Evolutionary conservation across 768 basidiomycete genomes (phyloP).

Genomic region (Lepiota brunneoincarnata): DNA sequence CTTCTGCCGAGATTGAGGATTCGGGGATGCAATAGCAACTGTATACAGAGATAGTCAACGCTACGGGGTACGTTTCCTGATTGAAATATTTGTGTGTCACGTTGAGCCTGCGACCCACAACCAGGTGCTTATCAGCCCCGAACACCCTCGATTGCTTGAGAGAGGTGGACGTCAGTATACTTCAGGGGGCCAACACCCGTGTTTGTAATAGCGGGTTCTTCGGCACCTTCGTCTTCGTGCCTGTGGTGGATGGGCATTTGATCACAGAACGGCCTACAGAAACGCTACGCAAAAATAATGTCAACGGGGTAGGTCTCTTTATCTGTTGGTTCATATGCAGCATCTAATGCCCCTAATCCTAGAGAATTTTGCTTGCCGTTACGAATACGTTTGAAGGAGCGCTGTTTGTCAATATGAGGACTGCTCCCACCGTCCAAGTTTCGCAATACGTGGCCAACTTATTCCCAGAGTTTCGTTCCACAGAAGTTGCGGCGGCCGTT

Average conservation of each 20-base stretch:
- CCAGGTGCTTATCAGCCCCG: constrained; percentile 30
- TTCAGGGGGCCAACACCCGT: constrained; percentile 32
- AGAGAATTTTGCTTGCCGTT: constrained; percentile 33
- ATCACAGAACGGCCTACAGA: constrained; percentile 40
- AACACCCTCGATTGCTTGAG: constrained; percentile 42
- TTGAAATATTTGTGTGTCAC: not conserved
- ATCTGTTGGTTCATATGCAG: not conserved
- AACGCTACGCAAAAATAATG: constrained; percentile 30
- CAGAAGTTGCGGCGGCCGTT: constrained; percentile 18
- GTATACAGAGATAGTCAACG: not conserved
- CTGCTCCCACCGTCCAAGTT: constrained; percentile 22
- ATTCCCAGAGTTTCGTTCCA: constrained; percentile 33
- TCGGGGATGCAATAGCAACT: not conserved
- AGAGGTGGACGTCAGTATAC: constrained; percentile 22
- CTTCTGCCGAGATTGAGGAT: not conserved
- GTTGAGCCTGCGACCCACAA: not conserved
- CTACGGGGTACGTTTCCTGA: not conserved
- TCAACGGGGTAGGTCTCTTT: constrained; percentile 39
- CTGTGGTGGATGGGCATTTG: constrained; percentile 47
- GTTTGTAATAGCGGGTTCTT: constrained; percentile 33
- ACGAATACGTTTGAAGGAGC: constrained; percentile 38
- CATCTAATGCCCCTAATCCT: not conserved
- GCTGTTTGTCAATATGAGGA: constrained; percentile 31
- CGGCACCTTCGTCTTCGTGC: constrained; percentile 38
- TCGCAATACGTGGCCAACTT: constrained; percentile 32